phyloP scores from a whole-genome alignment of 306 rosid genomes.

The Medicago ruthenica region DNA sequence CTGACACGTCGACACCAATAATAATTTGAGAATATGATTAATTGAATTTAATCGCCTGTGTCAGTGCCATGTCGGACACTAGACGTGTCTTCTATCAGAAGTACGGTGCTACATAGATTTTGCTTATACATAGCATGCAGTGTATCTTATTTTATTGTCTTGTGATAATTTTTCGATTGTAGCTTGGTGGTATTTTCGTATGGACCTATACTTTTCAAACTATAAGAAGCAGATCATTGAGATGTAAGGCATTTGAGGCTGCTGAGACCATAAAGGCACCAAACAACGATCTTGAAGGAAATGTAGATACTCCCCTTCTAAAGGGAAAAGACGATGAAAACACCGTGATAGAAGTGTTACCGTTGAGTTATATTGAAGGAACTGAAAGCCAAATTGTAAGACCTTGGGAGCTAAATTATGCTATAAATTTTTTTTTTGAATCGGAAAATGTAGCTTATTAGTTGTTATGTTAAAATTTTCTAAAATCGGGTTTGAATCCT shows the following conservation, averaged over 20 bases:
- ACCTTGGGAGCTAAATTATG: background rate
- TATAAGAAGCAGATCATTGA: conserved; percentile 52
- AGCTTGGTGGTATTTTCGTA: conserved; percentile 85
- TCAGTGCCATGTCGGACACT: no score
- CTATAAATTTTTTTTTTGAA: background rate
- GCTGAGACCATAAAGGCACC: conserved; percentile 47
- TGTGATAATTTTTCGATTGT: conserved; percentile 24
- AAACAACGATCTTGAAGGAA: conserved; percentile 51
- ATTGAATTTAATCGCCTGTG: no score
- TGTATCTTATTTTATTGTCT: no score
- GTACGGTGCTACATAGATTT: background rate
- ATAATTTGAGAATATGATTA: no score
- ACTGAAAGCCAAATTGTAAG: conserved; percentile 58
- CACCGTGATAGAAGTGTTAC: conserved; percentile 33
- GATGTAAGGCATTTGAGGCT: conserved; percentile 60
- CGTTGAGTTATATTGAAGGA: conserved; percentile 42
- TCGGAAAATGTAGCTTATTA: background rate
- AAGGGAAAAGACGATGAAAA: conserved; percentile 41
- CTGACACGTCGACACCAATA: no score
- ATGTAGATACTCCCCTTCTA: conserved; percentile 63
- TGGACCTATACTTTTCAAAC: conserved; percentile 83
- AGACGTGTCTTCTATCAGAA: no score
- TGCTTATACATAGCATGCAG: background rate
- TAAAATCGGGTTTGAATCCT: background rate
- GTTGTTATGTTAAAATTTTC: background rate